phyloP scores from a whole-genome alignment of 179 eudicot genomes.

The Spergularia azorica region DNA sequence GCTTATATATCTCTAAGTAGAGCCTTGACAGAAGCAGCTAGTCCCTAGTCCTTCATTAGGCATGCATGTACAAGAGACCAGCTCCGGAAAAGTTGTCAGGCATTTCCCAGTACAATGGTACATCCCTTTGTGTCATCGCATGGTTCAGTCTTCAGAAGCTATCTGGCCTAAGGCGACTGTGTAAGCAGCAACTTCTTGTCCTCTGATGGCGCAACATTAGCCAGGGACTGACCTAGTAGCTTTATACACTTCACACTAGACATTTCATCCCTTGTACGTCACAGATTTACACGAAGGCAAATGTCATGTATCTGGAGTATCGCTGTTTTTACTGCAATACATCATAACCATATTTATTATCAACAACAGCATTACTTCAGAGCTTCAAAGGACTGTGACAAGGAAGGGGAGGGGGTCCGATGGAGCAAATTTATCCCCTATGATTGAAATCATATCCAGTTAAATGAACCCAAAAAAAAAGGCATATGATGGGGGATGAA shows the following conservation, averaged over 20 bases:
- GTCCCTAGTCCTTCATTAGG: background rate
- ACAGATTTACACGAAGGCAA: background rate
- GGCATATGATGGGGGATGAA: background rate
- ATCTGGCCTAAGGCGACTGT: background rate
- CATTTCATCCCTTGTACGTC: background rate
- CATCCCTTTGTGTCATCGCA: background rate
- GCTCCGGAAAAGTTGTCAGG: background rate
- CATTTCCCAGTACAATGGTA: background rate
- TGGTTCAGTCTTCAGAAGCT: background rate
- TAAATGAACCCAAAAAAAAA: background rate
- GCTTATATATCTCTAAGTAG: background rate
- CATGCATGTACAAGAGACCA: background rate
- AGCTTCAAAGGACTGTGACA: too few species aligned
- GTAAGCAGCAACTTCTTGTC: background rate
- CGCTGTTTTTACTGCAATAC: slow-evolving; percentile 6
- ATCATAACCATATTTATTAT: background rate
- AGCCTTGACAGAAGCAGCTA: slow-evolving; percentile 1
- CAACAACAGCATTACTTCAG: background rate
- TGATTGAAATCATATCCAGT: too few species aligned
- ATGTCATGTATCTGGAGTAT: background rate
- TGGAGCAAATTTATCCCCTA: too few species aligned
- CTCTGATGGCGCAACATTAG: background rate
- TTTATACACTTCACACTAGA: background rate
- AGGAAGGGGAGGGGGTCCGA: too few species aligned
- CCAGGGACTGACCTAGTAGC: background rate